Evolutionary conservation across 148 eudicot genomes (phyloP), one percentile per base, ranked within the genome.

Genomic region (Rhododendron mucronatum): DNA sequence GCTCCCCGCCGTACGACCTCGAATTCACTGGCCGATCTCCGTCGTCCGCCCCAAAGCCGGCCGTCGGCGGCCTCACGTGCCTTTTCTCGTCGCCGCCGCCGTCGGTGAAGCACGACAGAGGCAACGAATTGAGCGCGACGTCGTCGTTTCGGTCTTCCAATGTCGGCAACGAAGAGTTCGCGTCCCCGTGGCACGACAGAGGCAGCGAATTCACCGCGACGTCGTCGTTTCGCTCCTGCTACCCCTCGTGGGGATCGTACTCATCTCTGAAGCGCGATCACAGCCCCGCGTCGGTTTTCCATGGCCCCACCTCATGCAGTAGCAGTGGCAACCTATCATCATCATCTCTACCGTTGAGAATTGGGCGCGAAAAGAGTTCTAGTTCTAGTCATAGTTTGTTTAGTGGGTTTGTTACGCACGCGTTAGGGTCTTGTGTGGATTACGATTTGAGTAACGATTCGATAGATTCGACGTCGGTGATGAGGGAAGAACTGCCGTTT

Each of bases 241-340:
- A 87, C 76, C 81, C 85, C 26, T 81, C 92, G 23, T 82, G 88
- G 77, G 84, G 89, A 65, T 91, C 97, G 12, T 67, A n/a, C 2
- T 67, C 73, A 61, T 91, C 91, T 44, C 78, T 89, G 87, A 94
- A 92, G 86, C 86, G 92, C 21, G 96, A 94, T 88, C 95, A 90
- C 86, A 95, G 98, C 83, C 99, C 99, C 1, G 95, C 93, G 1
- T 97, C 99, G 84, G 98, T 95, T 84, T 84, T 96, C 11, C 93
- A 93, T 59, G 96, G 90, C 21, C 92, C 95, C 15, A 88, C 89
- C 84, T 93, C 93, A 80, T 85, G 90, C 26, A 86, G 91, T 55
- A 86, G 83, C 74, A 88, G 88, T 65, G 84, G 88, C 1, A 85
- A 87, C 3, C 67, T 86, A 55, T 92, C 92, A 48, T 81, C 91